Conservation (phyloP, 345 rosid species). For the Rhodomyrtus tomentosa region DNA sequence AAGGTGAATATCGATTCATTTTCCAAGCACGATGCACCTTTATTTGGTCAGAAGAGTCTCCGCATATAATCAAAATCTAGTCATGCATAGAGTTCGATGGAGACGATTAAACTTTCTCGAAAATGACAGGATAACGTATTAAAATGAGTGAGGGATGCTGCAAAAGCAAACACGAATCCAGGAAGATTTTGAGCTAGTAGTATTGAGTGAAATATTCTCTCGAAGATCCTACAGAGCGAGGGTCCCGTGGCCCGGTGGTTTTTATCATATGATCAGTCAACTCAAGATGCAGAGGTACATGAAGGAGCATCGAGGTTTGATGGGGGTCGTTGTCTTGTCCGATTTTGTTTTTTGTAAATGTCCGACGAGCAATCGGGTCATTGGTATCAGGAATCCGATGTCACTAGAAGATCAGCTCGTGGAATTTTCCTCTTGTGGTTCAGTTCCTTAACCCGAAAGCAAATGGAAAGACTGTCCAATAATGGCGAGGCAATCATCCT, state of each 20-base stretch:
- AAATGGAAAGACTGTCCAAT: neutral
- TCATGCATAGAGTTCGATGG: neutral
- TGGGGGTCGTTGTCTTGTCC: neutral
- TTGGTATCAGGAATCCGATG: neutral
- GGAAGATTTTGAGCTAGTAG: neutral
- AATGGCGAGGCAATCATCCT: neutral
- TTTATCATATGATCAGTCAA: neutral
- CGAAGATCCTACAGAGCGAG: neutral
- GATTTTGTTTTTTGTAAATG: neutral
- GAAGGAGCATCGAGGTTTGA: neutral
- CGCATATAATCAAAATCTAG: neutral
- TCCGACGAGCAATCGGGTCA: neutral
- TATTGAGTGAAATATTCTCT: neutral
- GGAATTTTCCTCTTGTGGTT: neutral
- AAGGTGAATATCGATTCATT: neutral
- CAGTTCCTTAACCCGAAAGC: constrained; percentile 20
- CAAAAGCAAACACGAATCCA: neutral
- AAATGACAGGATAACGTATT: neutral
- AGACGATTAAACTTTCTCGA: neutral
- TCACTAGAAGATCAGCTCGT: neutral
- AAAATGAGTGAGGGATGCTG: neutral
- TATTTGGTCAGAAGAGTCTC: neutral
- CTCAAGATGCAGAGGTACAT: neutral
- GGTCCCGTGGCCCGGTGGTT: neutral
- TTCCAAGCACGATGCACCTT: neutral